Base-by-base conservation (phyloP, 2,329 filamentous ascomycete genomes). In the Sporothrix curviconia region DNA sequence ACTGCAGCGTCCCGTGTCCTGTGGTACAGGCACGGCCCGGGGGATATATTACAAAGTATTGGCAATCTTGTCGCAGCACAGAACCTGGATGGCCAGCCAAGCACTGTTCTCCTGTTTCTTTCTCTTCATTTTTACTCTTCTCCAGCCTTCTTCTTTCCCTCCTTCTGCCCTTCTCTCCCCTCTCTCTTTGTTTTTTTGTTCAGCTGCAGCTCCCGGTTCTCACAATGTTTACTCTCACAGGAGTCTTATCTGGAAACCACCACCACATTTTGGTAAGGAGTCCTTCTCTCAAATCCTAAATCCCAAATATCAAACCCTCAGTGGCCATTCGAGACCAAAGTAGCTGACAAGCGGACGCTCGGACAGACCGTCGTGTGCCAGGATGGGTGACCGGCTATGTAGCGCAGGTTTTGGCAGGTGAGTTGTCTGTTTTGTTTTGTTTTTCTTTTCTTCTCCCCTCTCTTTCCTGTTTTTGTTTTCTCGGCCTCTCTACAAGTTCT, bases 171-270 rank as follows among this genome's bases (percentile, higher is more conserved):
- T 24, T 51, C 55, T 53, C 47, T 36, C 59, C 51, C 37, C 22
- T 11, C 56, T 40, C 17, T 32, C 5, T 36, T 44, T 50, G 39
- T 36, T 22, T 40, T 34, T 34, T 40, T 40, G 30, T 15, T 44
- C 30, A 19, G 19, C 22, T 28, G 34, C 3, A 19, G 32, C 14
- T 34, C n/a, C 12, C 17, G 7, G 17, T 42, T 36, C 43, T 24
- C 19, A 46, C 47, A 25, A 34, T 37, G 25, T 14, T 15, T 19
- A 46, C 15, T 36, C 28, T 12, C 19, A 50, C 62, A 94, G 92
- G 74, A 96, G 91, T 71, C 75, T 99, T 70, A 96, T 99, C 66
- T 99, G 92, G 92, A 99, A 97, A 72, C 92, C 94, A 57, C 94
- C 94, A 61, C 94, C 94, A 64, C 89, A 96, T 70, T 96, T 88